Evolutionary conservation across 1,139 yeast species (phyloP).

Genomic region (Hanseniaspora gamundiae): DNA sequence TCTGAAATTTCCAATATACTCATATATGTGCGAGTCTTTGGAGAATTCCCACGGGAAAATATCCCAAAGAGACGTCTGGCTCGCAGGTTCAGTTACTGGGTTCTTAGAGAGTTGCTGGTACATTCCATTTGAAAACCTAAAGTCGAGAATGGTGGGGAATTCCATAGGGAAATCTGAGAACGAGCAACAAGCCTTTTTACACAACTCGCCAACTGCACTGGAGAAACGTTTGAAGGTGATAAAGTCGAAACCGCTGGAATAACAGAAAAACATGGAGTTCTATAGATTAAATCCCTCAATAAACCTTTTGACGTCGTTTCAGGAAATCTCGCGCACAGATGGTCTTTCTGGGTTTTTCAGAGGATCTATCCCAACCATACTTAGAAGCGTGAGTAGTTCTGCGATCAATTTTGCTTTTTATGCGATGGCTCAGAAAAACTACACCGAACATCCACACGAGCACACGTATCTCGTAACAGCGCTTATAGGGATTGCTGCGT

Average conservation of each 20-base stretch:
- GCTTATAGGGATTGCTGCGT: constrained; percentile 40
- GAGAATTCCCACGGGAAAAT: constrained; percentile 42
- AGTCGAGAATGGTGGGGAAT: constrained; percentile 76
- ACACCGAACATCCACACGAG: constrained; percentile 1
- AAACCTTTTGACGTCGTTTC: constrained; percentile 39
- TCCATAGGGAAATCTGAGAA: constrained; percentile 20
- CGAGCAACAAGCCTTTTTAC: constrained; percentile 7
- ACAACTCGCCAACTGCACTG: constrained; percentile 6
- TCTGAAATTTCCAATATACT: constrained; percentile 62
- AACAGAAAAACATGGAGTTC: constrained; percentile 4
- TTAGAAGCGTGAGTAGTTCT: constrained; percentile 69
- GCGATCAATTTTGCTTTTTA: constrained; percentile 78
- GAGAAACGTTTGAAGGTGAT: constrained; percentile 4
- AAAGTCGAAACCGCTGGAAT: constrained; percentile 1
- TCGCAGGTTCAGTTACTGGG: constrained; percentile 84
- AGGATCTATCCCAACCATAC: constrained; percentile 69
- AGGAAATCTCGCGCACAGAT: constrained; percentile 60
- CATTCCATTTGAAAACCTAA: constrained; percentile 84
- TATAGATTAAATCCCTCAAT: constrained; percentile 33
- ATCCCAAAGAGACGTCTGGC: constrained; percentile 58
- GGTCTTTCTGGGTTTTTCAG: constrained; percentile 72
- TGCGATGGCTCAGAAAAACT: constrained; percentile 27
- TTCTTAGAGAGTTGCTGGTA: constrained; percentile 68
- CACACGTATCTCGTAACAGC: constrained; percentile 4
- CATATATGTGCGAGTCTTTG: constrained; percentile 68